These are phyloP conservation scores for Oryza longistaminata DNA, from an alignment of 176 grass and related monocot genomes.

Conservation along the genomic window DNA sequence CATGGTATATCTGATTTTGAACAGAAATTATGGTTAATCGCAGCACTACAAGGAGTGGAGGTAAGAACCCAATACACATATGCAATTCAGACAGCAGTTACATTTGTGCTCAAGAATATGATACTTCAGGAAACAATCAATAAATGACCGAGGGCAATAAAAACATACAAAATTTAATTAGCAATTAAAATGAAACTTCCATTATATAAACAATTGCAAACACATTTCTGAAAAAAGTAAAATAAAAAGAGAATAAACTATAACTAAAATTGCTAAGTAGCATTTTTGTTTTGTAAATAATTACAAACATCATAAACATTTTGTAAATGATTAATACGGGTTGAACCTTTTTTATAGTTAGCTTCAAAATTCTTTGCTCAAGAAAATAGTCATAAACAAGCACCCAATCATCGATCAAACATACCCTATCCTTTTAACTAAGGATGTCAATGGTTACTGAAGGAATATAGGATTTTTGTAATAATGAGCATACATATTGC, in stretches of 20 bases:
- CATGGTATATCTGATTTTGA: conserved; percentile 77
- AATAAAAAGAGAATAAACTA: background rate
- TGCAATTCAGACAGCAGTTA: background rate
- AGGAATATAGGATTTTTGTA: background rate
- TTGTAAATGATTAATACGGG: background rate
- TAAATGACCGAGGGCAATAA: background rate
- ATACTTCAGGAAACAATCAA: background rate
- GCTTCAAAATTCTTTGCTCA: background rate
- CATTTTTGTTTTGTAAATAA: too few species aligned
- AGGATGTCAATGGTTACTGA: background rate
- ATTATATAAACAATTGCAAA: background rate
- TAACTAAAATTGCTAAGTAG: background rate
- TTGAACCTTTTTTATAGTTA: background rate
- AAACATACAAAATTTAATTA: background rate
- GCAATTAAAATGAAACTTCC: background rate
- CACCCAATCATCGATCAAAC: background rate
- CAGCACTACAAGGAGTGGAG: background rate
- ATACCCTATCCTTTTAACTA: background rate
- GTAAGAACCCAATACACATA: background rate
- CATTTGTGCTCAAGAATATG: background rate
- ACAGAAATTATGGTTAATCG: conserved; percentile 22
- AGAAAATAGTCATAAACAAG: background rate
- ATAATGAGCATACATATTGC: background rate
- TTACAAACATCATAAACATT: too few species aligned
- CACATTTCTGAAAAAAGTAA: background rate